Evolutionary conservation across 495 filamentous ascomycete genomes (phyloP).

Genomic region (Pyrenula massariospora): DNA sequence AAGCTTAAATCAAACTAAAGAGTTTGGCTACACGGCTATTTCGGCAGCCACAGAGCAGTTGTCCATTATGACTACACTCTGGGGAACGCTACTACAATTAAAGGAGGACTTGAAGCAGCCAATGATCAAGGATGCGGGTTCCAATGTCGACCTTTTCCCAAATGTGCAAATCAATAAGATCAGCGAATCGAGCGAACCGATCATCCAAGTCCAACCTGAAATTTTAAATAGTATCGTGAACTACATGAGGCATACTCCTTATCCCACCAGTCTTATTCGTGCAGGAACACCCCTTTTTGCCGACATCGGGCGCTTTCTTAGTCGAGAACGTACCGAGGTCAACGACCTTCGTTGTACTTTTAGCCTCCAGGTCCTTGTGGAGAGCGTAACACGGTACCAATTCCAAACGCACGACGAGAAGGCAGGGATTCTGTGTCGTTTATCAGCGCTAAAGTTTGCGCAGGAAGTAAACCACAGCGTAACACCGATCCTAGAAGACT

Average conservation of each 20-base stretch:
- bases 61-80: constrained; percentile 1
- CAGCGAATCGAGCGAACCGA: not conserved
- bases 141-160: not conserved
- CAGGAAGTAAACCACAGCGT: constrained; percentile 9
- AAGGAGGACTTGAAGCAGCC: not conserved
- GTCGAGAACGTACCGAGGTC: constrained; percentile 1
- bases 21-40: not conserved
- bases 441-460: constrained; percentile 12
- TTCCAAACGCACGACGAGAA: not conserved
- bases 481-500: constrained; percentile 4
- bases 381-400: constrained; percentile 7
- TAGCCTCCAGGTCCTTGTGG: constrained; percentile 10
- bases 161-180: not conserved
- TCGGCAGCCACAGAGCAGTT: not conserved
- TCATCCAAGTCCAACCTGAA: constrained; percentile 4
- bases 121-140: not conserved
- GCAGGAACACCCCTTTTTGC: constrained; percentile 9
- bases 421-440: constrained; percentile 5
- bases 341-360: constrained; percentile 9
- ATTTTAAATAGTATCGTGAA: constrained; percentile 10
- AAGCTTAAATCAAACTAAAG: not conserved
- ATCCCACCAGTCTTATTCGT: constrained; percentile 5
- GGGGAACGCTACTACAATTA: constrained; percentile 2
- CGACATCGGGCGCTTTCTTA: constrained; percentile 9
- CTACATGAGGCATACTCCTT: constrained; percentile 1